Evolutionary conservation across 2,329 filamentous ascomycete species (phyloP), one percentile per base, ranked within the genome.

Genomic region (Penicillium sp.): DNA sequence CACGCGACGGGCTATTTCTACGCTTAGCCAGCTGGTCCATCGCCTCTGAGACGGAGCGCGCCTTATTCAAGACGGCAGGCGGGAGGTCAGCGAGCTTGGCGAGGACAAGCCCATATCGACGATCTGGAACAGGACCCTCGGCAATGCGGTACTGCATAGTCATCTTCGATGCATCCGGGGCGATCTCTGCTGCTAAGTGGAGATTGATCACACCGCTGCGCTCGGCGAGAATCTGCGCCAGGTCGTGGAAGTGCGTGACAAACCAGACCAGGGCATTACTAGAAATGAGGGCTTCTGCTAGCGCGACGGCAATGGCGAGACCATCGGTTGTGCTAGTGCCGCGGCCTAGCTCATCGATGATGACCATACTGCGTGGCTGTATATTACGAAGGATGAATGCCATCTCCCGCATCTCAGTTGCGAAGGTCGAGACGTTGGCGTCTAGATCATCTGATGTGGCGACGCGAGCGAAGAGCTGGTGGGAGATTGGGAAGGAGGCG

Each of bases 381-480:
- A 97, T 85, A 68, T 96, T 96, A 52, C 86, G 84, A 1, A 97
- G 77, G 54, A 99, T 97, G 71, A 95, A 96, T 0, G 93, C 91
- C 78, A 93, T 95, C 68, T 97, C 94, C 42, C 91, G 84, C 94
- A 99, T 97, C 74, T 99, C 94, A 0, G 91, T 84, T 0, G 93
- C 91, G 71, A 97, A 99, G 0, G 91, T 96, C 0, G 93, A 97
- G 25, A 96, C 84, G 62, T 96, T 97, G 17, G 89, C 88, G 76
- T 96, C 91, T 23, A 96, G 89, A 61, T 84, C 91, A 73, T 97
- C 93, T 56, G 96, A 89, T 41, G 90, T 89, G 0, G 92, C 93
- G 9, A 96, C 82, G 2, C 94, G 84, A 0, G 94, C 91, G 73
- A 99, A 97, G 0, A 99, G 82, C 60, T 91, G 91, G 61, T 90